phyloP scores from a whole-genome alignment of 2,329 filamentous ascomycete genomes.

The Epichloe gansuensis region DNA sequence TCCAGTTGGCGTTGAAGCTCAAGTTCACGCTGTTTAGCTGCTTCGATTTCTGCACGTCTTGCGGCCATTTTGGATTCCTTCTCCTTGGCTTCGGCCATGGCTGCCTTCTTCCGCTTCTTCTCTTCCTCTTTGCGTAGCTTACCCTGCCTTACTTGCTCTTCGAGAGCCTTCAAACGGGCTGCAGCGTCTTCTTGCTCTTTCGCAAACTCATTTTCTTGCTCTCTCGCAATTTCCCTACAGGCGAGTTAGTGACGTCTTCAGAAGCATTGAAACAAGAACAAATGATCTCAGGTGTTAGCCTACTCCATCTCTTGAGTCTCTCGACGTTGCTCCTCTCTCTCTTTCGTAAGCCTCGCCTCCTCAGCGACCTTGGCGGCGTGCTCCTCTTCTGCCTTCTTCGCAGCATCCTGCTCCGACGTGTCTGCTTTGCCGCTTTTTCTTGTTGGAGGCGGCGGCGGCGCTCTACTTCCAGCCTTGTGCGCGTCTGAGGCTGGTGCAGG shows the following conservation, averaged over 20 bases:
- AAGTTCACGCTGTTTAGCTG: conserved; percentile 76
- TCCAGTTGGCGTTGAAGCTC: conserved; percentile 83
- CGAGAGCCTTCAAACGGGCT: conserved; percentile 74
- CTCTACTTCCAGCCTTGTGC: conserved; percentile 40
- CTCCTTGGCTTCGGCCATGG: conserved; percentile 73
- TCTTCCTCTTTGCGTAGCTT: conserved; percentile 96
- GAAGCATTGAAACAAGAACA: background rate
- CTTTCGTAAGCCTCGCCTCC: conserved; percentile 52
- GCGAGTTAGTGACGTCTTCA: conserved; percentile 14
- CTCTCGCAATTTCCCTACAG: conserved; percentile 55
- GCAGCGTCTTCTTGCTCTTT: conserved; percentile 71
- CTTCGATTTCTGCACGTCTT: conserved; percentile 83
- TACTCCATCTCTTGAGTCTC: conserved; percentile 74
- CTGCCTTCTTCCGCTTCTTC: conserved; percentile 83
- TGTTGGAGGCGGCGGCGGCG: conserved; percentile 68
- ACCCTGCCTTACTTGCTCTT: conserved; percentile 85
- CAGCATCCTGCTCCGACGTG: conserved; percentile 38
- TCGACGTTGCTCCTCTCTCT: conserved; percentile 64
- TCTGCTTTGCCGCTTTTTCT: conserved; percentile 57
- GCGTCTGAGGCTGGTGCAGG: conserved; percentile 42
- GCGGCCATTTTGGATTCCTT: conserved; percentile 76
- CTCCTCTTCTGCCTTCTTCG: conserved; percentile 47
- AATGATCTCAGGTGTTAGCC: conserved; percentile 28
- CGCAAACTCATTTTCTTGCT: conserved; percentile 69
- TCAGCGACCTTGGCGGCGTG: conserved; percentile 47